Evolutionary conservation across 129 eudicot species (phyloP).

Genomic region (Logfia minima): DNA sequence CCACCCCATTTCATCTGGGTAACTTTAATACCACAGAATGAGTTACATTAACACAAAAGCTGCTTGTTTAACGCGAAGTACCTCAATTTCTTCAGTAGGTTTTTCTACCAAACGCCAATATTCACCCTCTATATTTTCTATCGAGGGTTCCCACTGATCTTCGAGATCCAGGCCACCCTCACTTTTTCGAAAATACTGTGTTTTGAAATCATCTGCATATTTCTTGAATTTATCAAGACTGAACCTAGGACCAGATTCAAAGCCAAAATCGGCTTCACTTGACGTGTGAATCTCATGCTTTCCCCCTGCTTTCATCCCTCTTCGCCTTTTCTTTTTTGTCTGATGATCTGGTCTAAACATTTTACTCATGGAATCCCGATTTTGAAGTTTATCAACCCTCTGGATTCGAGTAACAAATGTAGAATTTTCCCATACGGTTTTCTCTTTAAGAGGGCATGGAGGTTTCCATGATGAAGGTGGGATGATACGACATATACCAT

Average conservation of each 20-base stretch:
- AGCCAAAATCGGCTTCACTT: constrained; percentile 68
- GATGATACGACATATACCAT: constrained; percentile 89
- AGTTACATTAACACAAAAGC: background rate
- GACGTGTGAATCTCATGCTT: constrained; percentile 37
- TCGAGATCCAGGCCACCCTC: constrained; percentile 19
- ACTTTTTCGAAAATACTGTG: constrained; percentile 56
- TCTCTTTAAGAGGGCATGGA: constrained; percentile 72
- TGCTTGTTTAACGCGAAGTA: constrained; percentile 13
- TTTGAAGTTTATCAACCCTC: constrained; percentile 89
- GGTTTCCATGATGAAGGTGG: constrained; percentile 99
- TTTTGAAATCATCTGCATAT: constrained; percentile 75
- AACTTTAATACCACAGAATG: background rate
- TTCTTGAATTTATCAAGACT: constrained; percentile 80
- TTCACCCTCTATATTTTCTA: constrained; percentile 86
- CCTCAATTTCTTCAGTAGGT: constrained; percentile 98
- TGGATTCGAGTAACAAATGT: constrained; percentile 75
- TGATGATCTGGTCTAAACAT: constrained; percentile 38
- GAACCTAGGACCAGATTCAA: constrained; percentile 86
- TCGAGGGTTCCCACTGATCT: constrained; percentile 54
- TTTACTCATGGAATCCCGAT: constrained; percentile 59
- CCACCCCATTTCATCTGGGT: too few species aligned
- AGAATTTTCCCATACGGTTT: constrained; percentile 62
- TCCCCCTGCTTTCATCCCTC: constrained; percentile 48
- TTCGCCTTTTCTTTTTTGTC: constrained; percentile 72
- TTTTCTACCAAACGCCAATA: constrained; percentile 96